Evolutionary conservation across 2,329 filamentous ascomycete species (phyloP).

Genomic region (Verticillium longisporum): DNA sequence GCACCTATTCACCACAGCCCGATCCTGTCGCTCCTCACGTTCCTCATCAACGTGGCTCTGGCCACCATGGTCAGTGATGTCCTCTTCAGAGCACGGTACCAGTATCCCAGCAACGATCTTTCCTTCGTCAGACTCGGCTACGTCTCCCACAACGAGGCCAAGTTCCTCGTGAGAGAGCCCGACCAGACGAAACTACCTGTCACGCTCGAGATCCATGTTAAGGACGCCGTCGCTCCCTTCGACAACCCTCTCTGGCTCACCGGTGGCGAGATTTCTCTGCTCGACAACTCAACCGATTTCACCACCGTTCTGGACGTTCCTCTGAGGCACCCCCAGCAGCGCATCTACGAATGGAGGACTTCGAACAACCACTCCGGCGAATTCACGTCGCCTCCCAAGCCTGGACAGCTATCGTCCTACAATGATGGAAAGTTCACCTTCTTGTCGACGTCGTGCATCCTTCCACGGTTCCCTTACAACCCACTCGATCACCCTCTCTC

Average conservation of each 20-base stretch:
- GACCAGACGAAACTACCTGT: slow-evolving; percentile 68
- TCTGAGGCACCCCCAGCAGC: slow-evolving; percentile 58
- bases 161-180: slow-evolving; percentile 78
- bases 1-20: slow-evolving; percentile 66
- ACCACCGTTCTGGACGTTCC: slow-evolving; percentile 65
- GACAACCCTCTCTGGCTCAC: slow-evolving; percentile 59
- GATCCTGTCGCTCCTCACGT: slow-evolving; percentile 58
- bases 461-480: slow-evolving; percentile 84
- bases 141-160: slow-evolving; percentile 73
- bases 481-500: slow-evolving; percentile 75
- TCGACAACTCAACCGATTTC: slow-evolving; percentile 75
- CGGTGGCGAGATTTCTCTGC: slow-evolving; percentile 56
- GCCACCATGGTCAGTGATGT: slow-evolving; percentile 69
- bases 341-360: slow-evolving; percentile 73
- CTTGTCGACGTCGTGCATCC: slow-evolving; percentile 86
- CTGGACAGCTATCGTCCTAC: slow-evolving; percentile 54
- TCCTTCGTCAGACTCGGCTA: slow-evolving; percentile 85
- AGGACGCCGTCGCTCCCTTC: slow-evolving; percentile 41
- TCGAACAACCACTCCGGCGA: slow-evolving; percentile 82
- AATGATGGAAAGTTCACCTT: slow-evolving; percentile 76
- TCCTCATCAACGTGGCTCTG: slow-evolving; percentile 65
- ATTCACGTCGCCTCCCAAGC: slow-evolving; percentile 69
- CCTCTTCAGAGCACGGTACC: slow-evolving; percentile 63
- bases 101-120: slow-evolving; percentile 66
- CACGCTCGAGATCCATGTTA: slow-evolving; percentile 58